A percentile compares a stretch with the other conserved stretches of the same genome.
Conservation (phyloP, 169 alveolate species). For the Sarcocystis neurona region DNA sequence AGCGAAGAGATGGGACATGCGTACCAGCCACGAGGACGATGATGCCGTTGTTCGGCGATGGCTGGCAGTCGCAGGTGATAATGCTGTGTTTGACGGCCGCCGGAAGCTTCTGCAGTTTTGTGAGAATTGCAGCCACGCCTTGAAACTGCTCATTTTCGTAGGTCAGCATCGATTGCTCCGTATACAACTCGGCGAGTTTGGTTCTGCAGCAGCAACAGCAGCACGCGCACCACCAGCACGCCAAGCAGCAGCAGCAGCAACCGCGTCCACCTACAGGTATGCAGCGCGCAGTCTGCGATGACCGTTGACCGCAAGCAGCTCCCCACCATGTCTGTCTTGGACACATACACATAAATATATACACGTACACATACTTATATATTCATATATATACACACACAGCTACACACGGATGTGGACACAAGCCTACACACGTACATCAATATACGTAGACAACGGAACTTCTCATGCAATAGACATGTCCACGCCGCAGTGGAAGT, state of each 20-base stretch:
- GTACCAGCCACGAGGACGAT: constrained; percentile 76
- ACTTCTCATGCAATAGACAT: too few species aligned
- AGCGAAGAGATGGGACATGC: background rate
- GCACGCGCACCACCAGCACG: too few species aligned
- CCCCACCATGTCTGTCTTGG: background rate
- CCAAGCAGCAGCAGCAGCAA: too few species aligned
- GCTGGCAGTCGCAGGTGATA: constrained; percentile 81
- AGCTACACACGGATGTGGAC: too few species aligned
- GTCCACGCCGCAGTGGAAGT: too few species aligned
- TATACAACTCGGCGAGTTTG: constrained; percentile 63
- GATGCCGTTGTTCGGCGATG: constrained; percentile 79
- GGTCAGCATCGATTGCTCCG: constrained; percentile 81
- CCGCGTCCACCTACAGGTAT: background rate
- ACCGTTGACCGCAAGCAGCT: background rate
- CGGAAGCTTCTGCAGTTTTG: constrained; percentile 72
- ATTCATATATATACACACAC: too few species aligned
- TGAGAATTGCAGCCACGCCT: constrained; percentile 80
- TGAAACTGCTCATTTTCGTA: constrained; percentile 82
- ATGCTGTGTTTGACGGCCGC: constrained; percentile 70
- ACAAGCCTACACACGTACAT: too few species aligned
- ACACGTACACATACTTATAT: too few species aligned
- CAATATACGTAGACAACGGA: too few species aligned
- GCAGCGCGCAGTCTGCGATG: background rate
- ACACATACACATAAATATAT: too few species aligned
- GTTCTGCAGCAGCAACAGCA: constrained; percentile 51